Conservation (phyloP, 2,329 filamentous ascomycete genomes). For the Alternaria rosae region DNA sequence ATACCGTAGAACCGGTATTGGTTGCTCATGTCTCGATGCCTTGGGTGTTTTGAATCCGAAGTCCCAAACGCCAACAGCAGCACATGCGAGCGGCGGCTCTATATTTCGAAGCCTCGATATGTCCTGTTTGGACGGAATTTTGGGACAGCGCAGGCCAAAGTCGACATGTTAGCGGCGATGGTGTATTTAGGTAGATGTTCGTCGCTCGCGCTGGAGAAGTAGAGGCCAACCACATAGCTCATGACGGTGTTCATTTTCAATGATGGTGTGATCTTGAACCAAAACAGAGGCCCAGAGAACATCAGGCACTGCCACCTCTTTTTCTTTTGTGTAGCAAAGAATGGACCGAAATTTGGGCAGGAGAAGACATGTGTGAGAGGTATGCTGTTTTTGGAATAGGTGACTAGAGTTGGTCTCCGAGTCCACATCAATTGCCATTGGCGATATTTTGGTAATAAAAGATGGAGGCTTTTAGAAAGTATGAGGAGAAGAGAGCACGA, state of each 20-base stretch:
- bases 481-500: not conserved
- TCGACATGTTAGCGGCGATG: too few relatives aligned
- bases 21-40: not conserved
- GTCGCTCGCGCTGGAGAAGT: not conserved
- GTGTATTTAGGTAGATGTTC: too few relatives aligned
- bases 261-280: too few relatives aligned
- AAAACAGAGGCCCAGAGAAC: too few relatives aligned
- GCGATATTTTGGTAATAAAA: not conserved
- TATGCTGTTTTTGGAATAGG: not conserved
- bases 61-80: not conserved
- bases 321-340: too few relatives aligned
- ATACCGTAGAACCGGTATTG: not conserved
- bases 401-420: not conserved
- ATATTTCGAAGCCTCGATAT: not conserved
- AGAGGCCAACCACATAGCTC: too few relatives aligned
- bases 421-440: rapidly evolving
- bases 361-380: too few relatives aligned
- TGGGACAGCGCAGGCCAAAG: not conserved
- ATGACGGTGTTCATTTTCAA: too few relatives aligned
- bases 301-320: too few relatives aligned
- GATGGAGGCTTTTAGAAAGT: not conserved
- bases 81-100: not conserved
- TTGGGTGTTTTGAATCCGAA: not conserved
- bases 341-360: too few relatives aligned
- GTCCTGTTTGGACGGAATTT: not conserved